phyloP scores from a whole-genome alignment of 1,139 yeast genomes.

The Saccharomyces hybrid region DNA sequence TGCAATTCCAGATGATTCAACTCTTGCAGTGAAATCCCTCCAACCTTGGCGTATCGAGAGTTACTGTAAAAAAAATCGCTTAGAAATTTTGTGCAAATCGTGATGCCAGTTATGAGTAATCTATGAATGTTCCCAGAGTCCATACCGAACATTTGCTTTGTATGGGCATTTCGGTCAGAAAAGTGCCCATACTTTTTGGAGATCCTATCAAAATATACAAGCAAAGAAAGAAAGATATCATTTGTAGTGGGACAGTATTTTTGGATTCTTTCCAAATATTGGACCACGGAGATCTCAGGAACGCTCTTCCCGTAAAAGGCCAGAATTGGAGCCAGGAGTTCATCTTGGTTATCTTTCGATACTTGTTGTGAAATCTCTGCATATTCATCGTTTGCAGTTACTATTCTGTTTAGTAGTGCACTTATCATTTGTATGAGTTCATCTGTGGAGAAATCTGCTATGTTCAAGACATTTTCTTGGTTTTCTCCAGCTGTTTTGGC shows the following conservation, averaged over 20 bases:
- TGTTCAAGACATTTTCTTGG: constrained; percentile 39
- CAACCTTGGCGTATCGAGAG: constrained; percentile 93
- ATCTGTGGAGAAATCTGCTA: constrained; percentile 75
- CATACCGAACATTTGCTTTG: constrained; percentile 74
- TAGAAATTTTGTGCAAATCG: constrained; percentile 91
- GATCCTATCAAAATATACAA: constrained; percentile 91
- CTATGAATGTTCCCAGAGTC: constrained; percentile 94
- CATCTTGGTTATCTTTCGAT: neutral
- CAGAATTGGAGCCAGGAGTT: constrained; percentile 39
- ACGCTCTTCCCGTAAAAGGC: constrained; percentile 94
- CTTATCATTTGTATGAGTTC: constrained; percentile 78
- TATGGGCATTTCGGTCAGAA: constrained; percentile 1
- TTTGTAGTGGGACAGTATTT: constrained; percentile 97
- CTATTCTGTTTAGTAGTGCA: constrained; percentile 72
- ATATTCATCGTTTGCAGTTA: constrained; percentile 73
- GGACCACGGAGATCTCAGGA: constrained; percentile 87
- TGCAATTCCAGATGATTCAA: constrained; percentile 88
- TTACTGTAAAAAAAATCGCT: constrained; percentile 95
- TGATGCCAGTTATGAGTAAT: constrained; percentile 86
- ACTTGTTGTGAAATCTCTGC: neutral
- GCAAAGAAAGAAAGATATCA: constrained; percentile 81
- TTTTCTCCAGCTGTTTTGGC: neutral
- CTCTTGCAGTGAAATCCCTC: constrained; percentile 92
- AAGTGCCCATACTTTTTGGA: constrained; percentile 68
- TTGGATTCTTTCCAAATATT: constrained; percentile 80